Base-by-base conservation (phyloP, 108 stramenopile species). In the Fragilariopsis cylindrus region DNA sequence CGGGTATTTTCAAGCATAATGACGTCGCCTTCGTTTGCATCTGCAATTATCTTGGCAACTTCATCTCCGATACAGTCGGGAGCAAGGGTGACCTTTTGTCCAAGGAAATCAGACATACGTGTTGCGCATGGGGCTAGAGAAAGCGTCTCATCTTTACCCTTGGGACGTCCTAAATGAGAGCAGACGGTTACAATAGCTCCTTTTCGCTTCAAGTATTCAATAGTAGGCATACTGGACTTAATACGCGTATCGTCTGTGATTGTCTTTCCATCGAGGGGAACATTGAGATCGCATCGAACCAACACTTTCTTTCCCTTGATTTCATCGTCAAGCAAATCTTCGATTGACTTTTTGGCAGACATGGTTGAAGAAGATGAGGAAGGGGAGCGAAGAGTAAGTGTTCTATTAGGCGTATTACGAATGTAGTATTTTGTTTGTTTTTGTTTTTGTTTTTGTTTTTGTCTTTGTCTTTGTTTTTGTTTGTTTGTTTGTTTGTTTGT, bases 1-100 rank as follows among this genome's bases (percentile, higher is more conserved):
- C 99, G 86, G 11, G 92, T 69, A 80, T 99, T 99, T 79, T 99
- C 99, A 66, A 99, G 80, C 19, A 99, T 60, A 13, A 96, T 42
- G 45, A 95, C 72, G 65, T 78, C 78, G 9, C 93, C 93, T 39
- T 78, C 88, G 56, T 74, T 50, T 5, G 89, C 73, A 9, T 64
- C 73, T 13, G 65, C 71, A 30, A 88, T 80, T 8, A 63, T 68
- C 8, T 69, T 62, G 43, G 75, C 76, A 3, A 81, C 90, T 55
- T 87, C 82, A n/a, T 85, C 87, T 15, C 96, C 82, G 50, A 91
- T 73, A 70, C 93, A 92, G 55, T 94, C 93, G 60, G 76, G 78
- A 7, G 76, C 88, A 72, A 94, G 85, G 30, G 76, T 80, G 44
- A 96, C 96, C 9, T 87, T 81, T 46, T 75, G 78, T 11, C 93